Evolutionary conservation across 148 eudicot genomes (phyloP), one percentile per base, ranked within the genome.

Genomic region (Persicaria tinctoria): DNA sequence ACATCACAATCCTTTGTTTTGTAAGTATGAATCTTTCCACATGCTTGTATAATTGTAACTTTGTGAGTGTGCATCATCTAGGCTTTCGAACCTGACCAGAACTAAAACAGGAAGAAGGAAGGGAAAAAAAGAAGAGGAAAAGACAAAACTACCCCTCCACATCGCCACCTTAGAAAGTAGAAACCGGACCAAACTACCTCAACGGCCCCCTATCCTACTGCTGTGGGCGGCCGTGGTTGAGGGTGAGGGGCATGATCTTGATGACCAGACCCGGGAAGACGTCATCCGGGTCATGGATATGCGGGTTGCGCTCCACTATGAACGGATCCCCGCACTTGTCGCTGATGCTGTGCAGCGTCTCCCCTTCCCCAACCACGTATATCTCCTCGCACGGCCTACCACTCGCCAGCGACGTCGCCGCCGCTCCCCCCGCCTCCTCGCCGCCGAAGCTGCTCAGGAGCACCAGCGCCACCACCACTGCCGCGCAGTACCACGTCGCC

Each of bases 271-370:
- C 88, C 23, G 88, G 88, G 10, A 79, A 85, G 13, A 85, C 88
- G 77, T 85, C 88, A 77, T 85, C 88, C 53, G 88, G 88, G 56
- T 85, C 88, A 69, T 85, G 86, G 27, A 85, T 85, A 85, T 85
- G 88, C 2, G 88, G 88, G 51, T 86, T 86, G 62, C 80, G 78
- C 63, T 87, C 88, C 10, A 85, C 85, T 6, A 87, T 87, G 50
- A 16, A 87, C 12, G 88, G 88, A 51, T 87, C 90, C 12, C 79
- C 84, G 54, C 90, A 87, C 85, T 85, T 87, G 7, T 83, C 90
- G 75, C 90, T 80, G 18, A 87, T 87, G 3, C 86, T 87, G 44
- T 87, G 80, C 46, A 87, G 84, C 18, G 88, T 87, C 56, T 87
- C 90, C 0, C 90, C 90, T 82, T 81, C 90, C 20, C 86, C 79